A percentile compares a stretch with the other conserved stretches of the same genome.
Evolutionary conservation across 2,329 filamentous ascomycete species (phyloP).

Genomic region (Xylaria sp.): DNA sequence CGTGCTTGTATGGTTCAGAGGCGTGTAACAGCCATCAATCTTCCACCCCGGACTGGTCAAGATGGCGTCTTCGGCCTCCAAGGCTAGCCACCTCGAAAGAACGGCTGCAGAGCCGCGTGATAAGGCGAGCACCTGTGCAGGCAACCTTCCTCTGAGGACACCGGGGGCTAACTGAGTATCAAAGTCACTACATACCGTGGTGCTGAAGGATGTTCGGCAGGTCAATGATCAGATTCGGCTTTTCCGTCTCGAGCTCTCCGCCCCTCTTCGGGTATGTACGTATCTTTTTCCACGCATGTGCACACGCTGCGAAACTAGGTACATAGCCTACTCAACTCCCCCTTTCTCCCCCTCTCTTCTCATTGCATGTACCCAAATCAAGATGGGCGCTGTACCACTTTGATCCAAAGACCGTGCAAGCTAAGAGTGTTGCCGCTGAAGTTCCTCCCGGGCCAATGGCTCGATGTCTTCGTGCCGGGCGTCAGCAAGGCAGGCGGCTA

Average conservation of each 20-base stretch:
- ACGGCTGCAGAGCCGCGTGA: constrained; percentile 76
- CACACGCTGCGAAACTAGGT: not conserved
- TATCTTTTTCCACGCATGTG: not conserved
- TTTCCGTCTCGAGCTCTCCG: constrained; percentile 64
- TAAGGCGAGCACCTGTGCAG: constrained; percentile 43
- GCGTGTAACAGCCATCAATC: not conserved
- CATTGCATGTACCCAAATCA: too few relatives aligned
- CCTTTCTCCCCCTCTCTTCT: too few relatives aligned
- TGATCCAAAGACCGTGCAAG: not conserved
- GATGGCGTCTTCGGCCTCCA: constrained; percentile 30
- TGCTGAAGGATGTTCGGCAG: constrained; percentile 61
- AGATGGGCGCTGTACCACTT: too few relatives aligned
- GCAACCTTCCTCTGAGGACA: not conserved
- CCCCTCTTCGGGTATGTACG: constrained; percentile 50
- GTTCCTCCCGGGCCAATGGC: constrained; percentile 86
- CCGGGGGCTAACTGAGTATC: not conserved
- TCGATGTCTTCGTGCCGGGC: constrained; percentile 77
- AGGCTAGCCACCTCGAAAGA: constrained; percentile 64
- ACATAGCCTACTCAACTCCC: too few relatives aligned
- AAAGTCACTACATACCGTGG: constrained; percentile 62
- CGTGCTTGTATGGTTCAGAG: not conserved
- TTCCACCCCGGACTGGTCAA: not conserved
- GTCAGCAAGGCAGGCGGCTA: constrained; percentile 78
- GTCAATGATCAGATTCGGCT: constrained; percentile 70
- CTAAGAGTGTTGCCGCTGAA: constrained; percentile 38